A percentile compares a stretch with the other conserved stretches of the same genome.
These are phyloP conservation scores for Trichophyton mentagrophytes DNA, from an alignment of 2,329 filamentous ascomycete genomes.

Conservation along the genomic window DNA sequence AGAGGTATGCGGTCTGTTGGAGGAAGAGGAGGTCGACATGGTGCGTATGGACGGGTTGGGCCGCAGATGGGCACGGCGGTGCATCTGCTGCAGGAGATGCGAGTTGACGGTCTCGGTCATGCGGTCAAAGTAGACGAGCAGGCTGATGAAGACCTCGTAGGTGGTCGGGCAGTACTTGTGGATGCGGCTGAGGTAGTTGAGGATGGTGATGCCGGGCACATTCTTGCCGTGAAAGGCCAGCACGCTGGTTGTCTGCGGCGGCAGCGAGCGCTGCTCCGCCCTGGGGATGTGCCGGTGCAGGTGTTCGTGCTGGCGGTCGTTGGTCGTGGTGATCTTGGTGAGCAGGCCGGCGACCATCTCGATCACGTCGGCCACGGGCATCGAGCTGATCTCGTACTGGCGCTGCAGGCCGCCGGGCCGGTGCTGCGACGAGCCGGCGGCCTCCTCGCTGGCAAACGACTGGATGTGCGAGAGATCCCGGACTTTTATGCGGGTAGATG, in stretches of 20 bases:
- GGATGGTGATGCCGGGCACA: slow-evolving; percentile 88
- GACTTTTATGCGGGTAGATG: slow-evolving; percentile 54
- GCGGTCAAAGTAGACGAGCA: slow-evolving; percentile 94
- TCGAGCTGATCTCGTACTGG: slow-evolving; percentile 87
- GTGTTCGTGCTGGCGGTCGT: slow-evolving; percentile 86
- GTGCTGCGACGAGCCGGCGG: slow-evolving; percentile 23
- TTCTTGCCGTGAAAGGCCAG: slow-evolving; percentile 97
- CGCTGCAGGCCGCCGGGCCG: slow-evolving; percentile 24
- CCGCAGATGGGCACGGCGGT: slow-evolving; percentile 22
- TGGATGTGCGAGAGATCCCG: slow-evolving; percentile 85
- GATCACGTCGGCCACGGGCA: slow-evolving; percentile 95
- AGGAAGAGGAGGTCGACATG: slow-evolving; percentile 13
- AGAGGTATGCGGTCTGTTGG: slow-evolving; percentile 11
- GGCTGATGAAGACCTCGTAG: slow-evolving; percentile 90
- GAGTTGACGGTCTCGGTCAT: slow-evolving; percentile 96
- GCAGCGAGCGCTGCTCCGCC: slow-evolving; percentile 47
- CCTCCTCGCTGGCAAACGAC: slow-evolving; percentile 68
- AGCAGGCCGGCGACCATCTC: slow-evolving; percentile 96
- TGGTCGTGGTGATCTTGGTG: slow-evolving; percentile 94
- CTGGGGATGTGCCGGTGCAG: slow-evolving; percentile 61
- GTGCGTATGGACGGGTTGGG: slow-evolving; percentile 12
- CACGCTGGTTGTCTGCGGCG: slow-evolving; percentile 56
- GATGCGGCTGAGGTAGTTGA: slow-evolving; percentile 89
- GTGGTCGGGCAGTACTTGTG: slow-evolving; percentile 99
- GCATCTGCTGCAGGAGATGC: slow-evolving; percentile 53